Evolutionary conservation across 257 asterid genomes (phyloP).

Genomic region (Solanum rostratum): DNA sequence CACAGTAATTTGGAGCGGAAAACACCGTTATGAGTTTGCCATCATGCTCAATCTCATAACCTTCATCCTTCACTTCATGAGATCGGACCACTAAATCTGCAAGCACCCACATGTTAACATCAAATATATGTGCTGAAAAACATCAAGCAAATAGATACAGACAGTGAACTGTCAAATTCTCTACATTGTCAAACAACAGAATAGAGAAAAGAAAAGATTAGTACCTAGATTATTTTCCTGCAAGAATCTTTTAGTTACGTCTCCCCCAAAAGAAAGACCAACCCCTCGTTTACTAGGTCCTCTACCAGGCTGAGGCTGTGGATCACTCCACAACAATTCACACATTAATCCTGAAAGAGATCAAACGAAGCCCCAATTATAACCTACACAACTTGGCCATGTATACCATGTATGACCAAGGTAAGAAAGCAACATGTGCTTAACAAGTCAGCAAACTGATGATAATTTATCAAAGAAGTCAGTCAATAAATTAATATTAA

Average conservation of each 20-base stretch:
- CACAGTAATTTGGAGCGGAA: conserved; percentile 98
- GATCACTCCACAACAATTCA: conserved; percentile 98
- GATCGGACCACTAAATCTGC: conserved; percentile 97
- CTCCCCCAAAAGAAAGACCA: conserved; percentile 91
- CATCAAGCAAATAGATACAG: not conserved
- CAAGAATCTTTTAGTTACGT: conserved; percentile 83
- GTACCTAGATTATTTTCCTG: conserved; percentile 82
- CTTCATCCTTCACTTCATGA: conserved; percentile 99
- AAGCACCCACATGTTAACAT: not conserved
- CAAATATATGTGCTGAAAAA: not conserved
- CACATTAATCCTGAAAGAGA: conserved; percentile 79
- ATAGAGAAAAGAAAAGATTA: not conserved
- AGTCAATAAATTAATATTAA: not conserved
- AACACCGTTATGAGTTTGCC: conserved; percentile 96
- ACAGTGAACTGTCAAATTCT: not conserved
- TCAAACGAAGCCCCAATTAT: not conserved
- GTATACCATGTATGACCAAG: not conserved
- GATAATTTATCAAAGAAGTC: not conserved
- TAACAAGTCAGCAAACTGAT: not conserved
- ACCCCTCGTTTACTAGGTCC: conserved; percentile 99
- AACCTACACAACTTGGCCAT: not conserved
- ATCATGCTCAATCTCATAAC: conserved; percentile 91
- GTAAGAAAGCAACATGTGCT: not conserved
- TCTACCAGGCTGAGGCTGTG: conserved; percentile 97
- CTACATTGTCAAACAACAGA: not conserved